Evolutionary conservation across 305 asterid genomes (phyloP).

Genomic region (Rubia balearica): DNA sequence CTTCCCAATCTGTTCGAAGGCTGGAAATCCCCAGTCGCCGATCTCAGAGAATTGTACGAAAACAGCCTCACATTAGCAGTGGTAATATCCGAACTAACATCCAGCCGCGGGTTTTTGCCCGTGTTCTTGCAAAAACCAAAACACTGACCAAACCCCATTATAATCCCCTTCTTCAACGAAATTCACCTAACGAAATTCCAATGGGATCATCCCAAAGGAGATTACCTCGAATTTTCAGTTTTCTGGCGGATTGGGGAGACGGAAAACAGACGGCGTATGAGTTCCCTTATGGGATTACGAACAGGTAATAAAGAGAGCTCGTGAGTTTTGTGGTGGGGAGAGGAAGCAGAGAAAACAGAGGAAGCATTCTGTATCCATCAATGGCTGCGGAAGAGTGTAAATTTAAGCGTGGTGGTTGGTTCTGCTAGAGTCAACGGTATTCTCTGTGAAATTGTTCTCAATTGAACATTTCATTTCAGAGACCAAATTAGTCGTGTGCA

Average conservation of each 20-base stretch:
- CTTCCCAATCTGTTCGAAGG: slow-evolving; percentile 64
- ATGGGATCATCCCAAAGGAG: neutral
- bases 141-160: neutral
- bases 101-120: neutral
- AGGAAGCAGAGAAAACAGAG: neutral
- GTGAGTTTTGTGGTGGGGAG: slow-evolving; percentile 3
- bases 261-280: neutral
- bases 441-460: neutral
- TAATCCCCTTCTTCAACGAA: neutral
- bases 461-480: no score
- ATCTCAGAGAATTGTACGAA: slow-evolving; percentile 52
- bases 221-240: neutral
- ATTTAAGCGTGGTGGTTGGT: neutral
- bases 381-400: slow-evolving; percentile 1
- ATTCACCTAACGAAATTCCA: neutral
- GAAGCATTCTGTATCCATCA: slow-evolving; percentile 5
- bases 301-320: neutral
- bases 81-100: slow-evolving; percentile 33
- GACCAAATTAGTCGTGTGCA: no score
- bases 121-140: neutral
- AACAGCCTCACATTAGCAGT: slow-evolving; percentile 56
- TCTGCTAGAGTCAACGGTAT: neutral
- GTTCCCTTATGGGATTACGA: neutral
- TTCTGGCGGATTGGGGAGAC: neutral
- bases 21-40: slow-evolving; percentile 62